Evolutionary conservation across 345 rosid genomes (phyloP).

Genomic region (Moricandia arvensis): DNA sequence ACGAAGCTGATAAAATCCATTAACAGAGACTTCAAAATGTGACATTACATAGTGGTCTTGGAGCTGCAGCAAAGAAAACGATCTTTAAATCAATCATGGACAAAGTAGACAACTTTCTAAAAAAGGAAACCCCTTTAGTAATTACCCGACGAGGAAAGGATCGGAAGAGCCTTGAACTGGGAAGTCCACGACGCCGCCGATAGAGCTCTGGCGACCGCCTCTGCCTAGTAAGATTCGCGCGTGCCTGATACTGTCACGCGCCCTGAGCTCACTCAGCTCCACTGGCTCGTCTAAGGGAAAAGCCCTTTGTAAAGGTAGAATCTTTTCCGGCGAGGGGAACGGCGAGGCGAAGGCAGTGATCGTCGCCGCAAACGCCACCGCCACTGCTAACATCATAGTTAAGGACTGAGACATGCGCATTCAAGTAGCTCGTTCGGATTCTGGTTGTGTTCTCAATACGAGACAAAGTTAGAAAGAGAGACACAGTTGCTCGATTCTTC

Average conservation of each 20-base stretch:
- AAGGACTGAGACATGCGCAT: conserved; percentile 37
- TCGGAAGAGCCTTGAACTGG: conserved; percentile 84
- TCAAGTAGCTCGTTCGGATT: conserved; percentile 24
- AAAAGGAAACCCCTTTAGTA: not conserved
- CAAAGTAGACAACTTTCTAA: not conserved
- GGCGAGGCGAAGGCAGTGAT: conserved; percentile 13
- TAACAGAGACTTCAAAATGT: conserved; percentile 34
- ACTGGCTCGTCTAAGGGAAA: conserved; percentile 56
- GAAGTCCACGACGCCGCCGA: conserved; percentile 47
- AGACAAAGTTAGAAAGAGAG: not conserved
- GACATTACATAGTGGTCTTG: conserved; percentile 38
- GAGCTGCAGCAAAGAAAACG: conserved; percentile 38
- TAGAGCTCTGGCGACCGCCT: conserved; percentile 59
- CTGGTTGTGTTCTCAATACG: not conserved
- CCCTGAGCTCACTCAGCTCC: conserved; percentile 52
- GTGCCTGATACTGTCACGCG: conserved; percentile 73
- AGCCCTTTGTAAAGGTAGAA: conserved; percentile 66
- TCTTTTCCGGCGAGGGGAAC: conserved; percentile 1
- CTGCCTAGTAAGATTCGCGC: conserved; percentile 65
- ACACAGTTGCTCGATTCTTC: conserved; percentile 33
- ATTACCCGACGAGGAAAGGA: conserved; percentile 80
- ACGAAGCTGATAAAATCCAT: conserved; percentile 8
- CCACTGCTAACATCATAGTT: conserved; percentile 31
- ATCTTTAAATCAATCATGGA: not conserved
- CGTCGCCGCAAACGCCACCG: conserved; percentile 21